Evolutionary conservation across 495 filamentous ascomycete genomes (phyloP).

Genomic region (Podospora fimiseda): DNA sequence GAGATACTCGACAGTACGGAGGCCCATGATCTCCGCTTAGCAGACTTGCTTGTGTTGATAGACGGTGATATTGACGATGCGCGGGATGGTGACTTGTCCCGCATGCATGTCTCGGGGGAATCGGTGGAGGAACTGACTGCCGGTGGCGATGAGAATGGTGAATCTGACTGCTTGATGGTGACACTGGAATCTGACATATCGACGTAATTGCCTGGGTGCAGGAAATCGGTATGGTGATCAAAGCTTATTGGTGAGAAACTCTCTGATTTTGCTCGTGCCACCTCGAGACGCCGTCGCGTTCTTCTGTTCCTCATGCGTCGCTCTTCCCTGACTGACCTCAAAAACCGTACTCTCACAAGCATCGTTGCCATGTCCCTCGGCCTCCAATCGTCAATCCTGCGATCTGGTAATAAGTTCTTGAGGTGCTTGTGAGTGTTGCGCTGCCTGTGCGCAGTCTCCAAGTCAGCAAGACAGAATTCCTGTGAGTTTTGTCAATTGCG

Average conservation of each 20-base stretch:
- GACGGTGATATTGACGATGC: conserved; percentile 18
- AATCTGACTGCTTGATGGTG: conserved; percentile 16
- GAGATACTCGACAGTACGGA: conserved; percentile 31
- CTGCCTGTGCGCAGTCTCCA: conserved; percentile 16
- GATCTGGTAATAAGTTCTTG: conserved; percentile 27
- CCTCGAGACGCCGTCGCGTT: conserved; percentile 12
- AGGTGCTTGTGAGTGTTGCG: conserved; percentile 33
- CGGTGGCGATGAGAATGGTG: conserved; percentile 17
- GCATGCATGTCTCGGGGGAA: conserved; percentile 14
- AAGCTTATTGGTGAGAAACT: not conserved
- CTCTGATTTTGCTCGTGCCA: not conserved
- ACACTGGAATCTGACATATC: conserved; percentile 4
- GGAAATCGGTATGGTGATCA: not conserved
- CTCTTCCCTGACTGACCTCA: conserved; percentile 24
- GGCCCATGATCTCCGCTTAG: conserved; percentile 29
- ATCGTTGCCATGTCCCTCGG: conserved; percentile 26
- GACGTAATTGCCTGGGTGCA: conserved; percentile 5
- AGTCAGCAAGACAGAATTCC: not conserved
- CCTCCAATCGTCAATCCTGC: conserved; percentile 31
- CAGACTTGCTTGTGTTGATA: conserved; percentile 20
- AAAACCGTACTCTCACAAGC: conserved; percentile 26
- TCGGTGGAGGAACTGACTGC: conserved; percentile 15
- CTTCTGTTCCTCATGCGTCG: conserved; percentile 19
- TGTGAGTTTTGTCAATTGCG: not conserved
- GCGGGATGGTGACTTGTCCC: conserved; percentile 22